phyloP scores from a whole-genome alignment of 257 asterid genomes.

The Penstemon barbatus region DNA sequence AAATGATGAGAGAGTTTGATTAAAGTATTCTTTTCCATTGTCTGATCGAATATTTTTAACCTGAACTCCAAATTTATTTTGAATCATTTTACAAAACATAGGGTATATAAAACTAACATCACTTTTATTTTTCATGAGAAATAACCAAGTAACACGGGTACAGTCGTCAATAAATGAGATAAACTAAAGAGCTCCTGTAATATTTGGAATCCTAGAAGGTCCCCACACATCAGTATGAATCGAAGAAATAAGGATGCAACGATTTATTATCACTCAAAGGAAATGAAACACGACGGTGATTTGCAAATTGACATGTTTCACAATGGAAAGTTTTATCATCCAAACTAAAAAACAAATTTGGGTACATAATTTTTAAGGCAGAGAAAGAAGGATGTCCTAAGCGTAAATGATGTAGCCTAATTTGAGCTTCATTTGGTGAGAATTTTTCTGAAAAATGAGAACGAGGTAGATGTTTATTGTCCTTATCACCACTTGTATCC shows the following conservation, averaged over 20 bases:
- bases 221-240: constrained; percentile 14
- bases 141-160: neutral
- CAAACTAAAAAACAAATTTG: neutral
- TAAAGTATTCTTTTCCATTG: neutral
- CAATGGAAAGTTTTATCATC: neutral
- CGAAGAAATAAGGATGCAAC: neutral
- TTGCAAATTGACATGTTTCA: constrained; percentile 17
- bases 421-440: constrained; percentile 8
- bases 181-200: neutral
- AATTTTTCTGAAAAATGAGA: neutral
- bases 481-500: no score
- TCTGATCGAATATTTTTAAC: neutral
- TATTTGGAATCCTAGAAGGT: neutral
- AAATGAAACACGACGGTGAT: constrained; percentile 1
- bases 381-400: constrained; percentile 18
- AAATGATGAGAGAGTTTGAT: neutral
- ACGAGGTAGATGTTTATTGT: neutral
- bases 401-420: constrained; percentile 19
- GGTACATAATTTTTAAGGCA: neutral
- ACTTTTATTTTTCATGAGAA: neutral
- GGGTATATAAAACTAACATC: neutral
- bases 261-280: neutral
- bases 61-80: neutral
- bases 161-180: neutral
- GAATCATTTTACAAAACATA: neutral